These are phyloP conservation scores for Ogataea siamensis DNA, from an alignment of 805 yeast species.

Conservation along the genomic window DNA sequence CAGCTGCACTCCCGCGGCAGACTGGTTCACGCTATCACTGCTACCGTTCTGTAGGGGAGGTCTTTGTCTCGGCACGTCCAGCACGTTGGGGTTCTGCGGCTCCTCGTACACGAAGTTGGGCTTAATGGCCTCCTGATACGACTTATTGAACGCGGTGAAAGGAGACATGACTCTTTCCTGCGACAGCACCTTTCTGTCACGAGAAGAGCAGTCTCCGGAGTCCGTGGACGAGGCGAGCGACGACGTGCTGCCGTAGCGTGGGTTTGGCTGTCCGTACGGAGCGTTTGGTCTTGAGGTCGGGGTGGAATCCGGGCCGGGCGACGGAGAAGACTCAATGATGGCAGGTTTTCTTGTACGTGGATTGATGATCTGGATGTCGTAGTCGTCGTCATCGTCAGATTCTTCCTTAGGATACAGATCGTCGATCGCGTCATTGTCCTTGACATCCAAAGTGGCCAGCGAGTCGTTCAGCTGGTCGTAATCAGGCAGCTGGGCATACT, in stretches of 20 bases:
- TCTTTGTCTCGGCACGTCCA: conserved; percentile 7
- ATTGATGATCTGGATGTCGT: conserved; percentile 22
- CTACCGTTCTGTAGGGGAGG: neutral
- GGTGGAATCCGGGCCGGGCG: conserved; percentile 3
- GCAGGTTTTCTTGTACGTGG: conserved; percentile 8
- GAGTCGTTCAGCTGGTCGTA: conserved; percentile 9
- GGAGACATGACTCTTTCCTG: conserved; percentile 33
- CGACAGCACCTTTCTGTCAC: conserved; percentile 1
- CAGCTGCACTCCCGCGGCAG: neutral
- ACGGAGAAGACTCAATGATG: conserved; percentile 9
- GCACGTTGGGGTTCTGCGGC: neutral
- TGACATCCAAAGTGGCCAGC: conserved; percentile 11
- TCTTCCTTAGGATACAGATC: conserved; percentile 24
- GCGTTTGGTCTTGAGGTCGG: conserved; percentile 1
- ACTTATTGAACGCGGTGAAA: conserved; percentile 34
- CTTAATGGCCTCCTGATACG: conserved; percentile 30
- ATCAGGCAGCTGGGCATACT: conserved; percentile 34
- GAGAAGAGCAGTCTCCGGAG: conserved; percentile 10
- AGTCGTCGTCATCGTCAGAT: conserved; percentile 21
- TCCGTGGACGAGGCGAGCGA: conserved; percentile 12
- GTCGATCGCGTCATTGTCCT: conserved; percentile 7
- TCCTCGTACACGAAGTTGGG: conserved; percentile 8
- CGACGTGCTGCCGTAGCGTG: conserved; percentile 3
- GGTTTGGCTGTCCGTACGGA: conserved; percentile 10
- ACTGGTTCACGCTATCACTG: neutral